These are phyloP conservation scores for Zygosaccharomyces rouxii DNA, from an alignment of 805 yeast genomes.

Conservation along the genomic window DNA sequence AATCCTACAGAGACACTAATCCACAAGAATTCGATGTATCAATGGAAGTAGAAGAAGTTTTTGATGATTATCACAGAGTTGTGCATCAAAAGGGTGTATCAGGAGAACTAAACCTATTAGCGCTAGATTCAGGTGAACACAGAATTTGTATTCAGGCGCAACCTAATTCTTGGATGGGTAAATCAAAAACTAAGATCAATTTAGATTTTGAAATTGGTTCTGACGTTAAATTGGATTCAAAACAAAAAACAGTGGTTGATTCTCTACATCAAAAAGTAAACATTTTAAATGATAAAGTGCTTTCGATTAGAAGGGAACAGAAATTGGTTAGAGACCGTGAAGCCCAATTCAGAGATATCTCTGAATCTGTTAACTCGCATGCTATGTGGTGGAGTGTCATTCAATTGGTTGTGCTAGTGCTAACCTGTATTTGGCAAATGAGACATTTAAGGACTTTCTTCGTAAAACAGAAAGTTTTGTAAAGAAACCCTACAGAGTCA, in stretches of 20 bases:
- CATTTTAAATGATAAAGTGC: slow-evolving; percentile 50
- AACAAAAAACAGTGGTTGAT: slow-evolving; percentile 54
- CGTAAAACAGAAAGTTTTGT: slow-evolving; percentile 62
- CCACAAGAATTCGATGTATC: slow-evolving; percentile 38
- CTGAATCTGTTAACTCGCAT: slow-evolving; percentile 64
- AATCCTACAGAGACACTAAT: slow-evolving; percentile 35
- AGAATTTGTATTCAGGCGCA: slow-evolving; percentile 61
- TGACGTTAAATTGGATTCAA: slow-evolving; percentile 61
- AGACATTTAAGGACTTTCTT: slow-evolving; percentile 70
- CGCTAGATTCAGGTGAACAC: slow-evolving; percentile 74
- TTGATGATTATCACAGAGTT: slow-evolving; percentile 72
- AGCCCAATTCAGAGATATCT: slow-evolving; percentile 63
- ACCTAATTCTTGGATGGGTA: slow-evolving; percentile 58
- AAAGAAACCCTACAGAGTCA: slow-evolving; percentile 3
- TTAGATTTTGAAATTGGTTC: slow-evolving; percentile 67
- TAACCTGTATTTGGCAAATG: slow-evolving; percentile 70
- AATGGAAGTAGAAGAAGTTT: slow-evolving; percentile 56
- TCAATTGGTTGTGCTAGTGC: slow-evolving; percentile 59
- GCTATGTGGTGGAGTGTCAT: slow-evolving; percentile 71
- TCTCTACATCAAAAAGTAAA: slow-evolving; percentile 55
- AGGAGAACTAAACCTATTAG: slow-evolving; percentile 71
- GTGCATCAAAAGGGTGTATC: slow-evolving; percentile 60
- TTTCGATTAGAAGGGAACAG: slow-evolving; percentile 63
- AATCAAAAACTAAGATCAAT: slow-evolving; percentile 51
- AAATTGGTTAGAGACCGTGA: slow-evolving; percentile 68